Conservation (phyloP, 495 filamentous ascomycete genomes). For the Annulohypoxylon moriforme region DNA sequence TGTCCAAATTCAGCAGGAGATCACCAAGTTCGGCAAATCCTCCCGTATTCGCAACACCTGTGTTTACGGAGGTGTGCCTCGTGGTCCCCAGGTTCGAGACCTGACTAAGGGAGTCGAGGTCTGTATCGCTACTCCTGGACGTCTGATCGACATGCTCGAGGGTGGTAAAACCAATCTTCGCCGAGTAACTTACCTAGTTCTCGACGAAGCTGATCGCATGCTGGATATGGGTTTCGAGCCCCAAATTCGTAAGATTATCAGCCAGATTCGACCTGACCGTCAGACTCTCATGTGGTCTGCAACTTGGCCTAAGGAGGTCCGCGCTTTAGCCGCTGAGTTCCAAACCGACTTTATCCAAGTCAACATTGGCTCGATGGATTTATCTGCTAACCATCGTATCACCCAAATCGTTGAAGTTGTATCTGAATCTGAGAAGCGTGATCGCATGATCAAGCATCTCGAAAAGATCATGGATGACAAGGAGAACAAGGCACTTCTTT, state of each 20-base stretch:
- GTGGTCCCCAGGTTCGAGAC: slow-evolving; percentile 95
- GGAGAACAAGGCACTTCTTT: slow-evolving; percentile 92
- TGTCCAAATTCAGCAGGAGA: slow-evolving; percentile 96
- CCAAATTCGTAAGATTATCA: slow-evolving; percentile 93
- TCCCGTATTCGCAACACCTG: slow-evolving; percentile 99
- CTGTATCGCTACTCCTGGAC: slow-evolving; percentile 95
- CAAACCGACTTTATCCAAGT: slow-evolving; percentile 97
- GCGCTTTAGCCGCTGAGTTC: slow-evolving; percentile 94
- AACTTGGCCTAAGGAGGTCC: slow-evolving; percentile 99
- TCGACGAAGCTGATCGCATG: slow-evolving; percentile 92
- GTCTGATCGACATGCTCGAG: slow-evolving; percentile 98
- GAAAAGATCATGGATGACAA: slow-evolving; percentile 98
- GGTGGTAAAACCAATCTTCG: slow-evolving; percentile 97
- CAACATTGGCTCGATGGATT: slow-evolving; percentile 96
- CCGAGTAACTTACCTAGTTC: slow-evolving; percentile 93
- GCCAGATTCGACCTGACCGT: slow-evolving; percentile 97
- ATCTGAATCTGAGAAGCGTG: slow-evolving; percentile 96
- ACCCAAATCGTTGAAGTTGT: slow-evolving; percentile 97
- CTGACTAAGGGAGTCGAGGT: slow-evolving; percentile 88
- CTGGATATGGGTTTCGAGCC: slow-evolving; percentile 93
- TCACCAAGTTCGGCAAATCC: slow-evolving; percentile 96
- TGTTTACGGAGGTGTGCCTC: slow-evolving; percentile 98
- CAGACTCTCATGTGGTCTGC: slow-evolving; percentile 99
- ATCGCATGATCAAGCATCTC: slow-evolving; percentile 95
- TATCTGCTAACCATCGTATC: slow-evolving; percentile 98